phyloP scores from a whole-genome alignment of 176 grass and related monocot genomes.

The Musa acuminata region DNA sequence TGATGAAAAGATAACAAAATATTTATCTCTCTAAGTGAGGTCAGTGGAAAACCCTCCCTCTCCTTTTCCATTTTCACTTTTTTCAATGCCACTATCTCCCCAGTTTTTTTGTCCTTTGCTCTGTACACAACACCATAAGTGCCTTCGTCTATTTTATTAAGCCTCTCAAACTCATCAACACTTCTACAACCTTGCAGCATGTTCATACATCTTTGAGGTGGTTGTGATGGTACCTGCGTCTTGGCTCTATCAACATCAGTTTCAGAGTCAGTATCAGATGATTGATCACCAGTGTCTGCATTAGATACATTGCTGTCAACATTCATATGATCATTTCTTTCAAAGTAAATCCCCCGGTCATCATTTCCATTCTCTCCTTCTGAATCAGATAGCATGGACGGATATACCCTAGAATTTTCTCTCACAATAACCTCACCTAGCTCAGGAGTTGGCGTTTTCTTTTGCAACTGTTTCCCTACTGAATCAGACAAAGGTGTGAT shows the following conservation, averaged over 20 bases:
- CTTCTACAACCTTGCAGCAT: conserved; percentile 28
- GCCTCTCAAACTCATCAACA: conserved; percentile 24
- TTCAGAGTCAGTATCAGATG: conserved; percentile 22
- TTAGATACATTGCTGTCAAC: conserved; percentile 30
- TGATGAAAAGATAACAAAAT: conserved; percentile 30
- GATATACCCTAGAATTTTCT: conserved; percentile 33
- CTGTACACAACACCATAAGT: conserved; percentile 30
- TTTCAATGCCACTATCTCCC: conserved; percentile 24
- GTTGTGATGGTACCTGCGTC: conserved; percentile 55
- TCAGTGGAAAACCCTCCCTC: conserved; percentile 20
- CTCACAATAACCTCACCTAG: conserved; percentile 22
- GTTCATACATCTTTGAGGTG: conserved; percentile 9
- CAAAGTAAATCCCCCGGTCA: conserved; percentile 22
- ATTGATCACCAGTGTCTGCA: conserved; percentile 15
- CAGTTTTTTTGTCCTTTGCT: conserved; percentile 26
- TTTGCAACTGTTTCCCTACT: background rate
- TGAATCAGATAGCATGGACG: conserved; percentile 36
- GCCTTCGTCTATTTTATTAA: conserved; percentile 27
- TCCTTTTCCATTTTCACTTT: conserved; percentile 30
- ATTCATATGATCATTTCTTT: conserved; percentile 27
- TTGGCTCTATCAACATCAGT: conserved; percentile 33
- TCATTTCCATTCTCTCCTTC: conserved; percentile 23
- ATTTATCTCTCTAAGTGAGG: conserved; percentile 24
- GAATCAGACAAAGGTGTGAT: conserved; percentile 29
- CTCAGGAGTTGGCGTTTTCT: conserved; percentile 36